phyloP scores from a whole-genome alignment of 345 rosid species.

The Eucalyptus rudis region DNA sequence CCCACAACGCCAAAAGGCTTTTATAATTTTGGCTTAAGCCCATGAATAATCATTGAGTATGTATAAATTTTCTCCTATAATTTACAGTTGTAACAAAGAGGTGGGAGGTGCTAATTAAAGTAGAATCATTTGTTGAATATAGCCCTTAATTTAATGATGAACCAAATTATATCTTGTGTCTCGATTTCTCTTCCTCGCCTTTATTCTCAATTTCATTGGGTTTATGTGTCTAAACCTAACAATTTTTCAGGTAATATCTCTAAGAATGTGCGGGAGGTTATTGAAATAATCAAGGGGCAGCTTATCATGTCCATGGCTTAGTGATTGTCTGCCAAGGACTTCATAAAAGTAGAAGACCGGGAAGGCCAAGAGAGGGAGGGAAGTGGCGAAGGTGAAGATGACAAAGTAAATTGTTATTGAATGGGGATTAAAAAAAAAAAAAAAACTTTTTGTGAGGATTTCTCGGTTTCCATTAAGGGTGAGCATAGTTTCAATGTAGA shows the following conservation, averaged over 20 bases:
- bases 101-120: neutral
- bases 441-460: neutral
- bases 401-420: neutral
- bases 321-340: neutral
- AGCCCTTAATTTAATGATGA: neutral
- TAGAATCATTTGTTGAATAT: neutral
- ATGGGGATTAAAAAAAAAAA: neutral
- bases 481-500: accelerated
- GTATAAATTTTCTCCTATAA: neutral
- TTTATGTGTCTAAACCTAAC: neutral
- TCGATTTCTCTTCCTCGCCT: neutral
- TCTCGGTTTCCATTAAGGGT: neutral
- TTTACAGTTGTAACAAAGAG: neutral
- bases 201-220: neutral
- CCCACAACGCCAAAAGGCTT: neutral
- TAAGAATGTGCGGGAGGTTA: neutral
- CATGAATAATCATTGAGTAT: too few species aligned
- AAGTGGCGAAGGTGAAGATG: neutral
- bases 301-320: neutral
- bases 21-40: neutral
- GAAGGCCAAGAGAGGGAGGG: neutral
- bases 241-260: neutral
- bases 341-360: neutral
- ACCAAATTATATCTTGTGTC: neutral
- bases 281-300: neutral